Evolutionary conservation across 2,329 filamentous ascomycete genomes (phyloP).

Genomic region (Thelonectria blattea): DNA sequence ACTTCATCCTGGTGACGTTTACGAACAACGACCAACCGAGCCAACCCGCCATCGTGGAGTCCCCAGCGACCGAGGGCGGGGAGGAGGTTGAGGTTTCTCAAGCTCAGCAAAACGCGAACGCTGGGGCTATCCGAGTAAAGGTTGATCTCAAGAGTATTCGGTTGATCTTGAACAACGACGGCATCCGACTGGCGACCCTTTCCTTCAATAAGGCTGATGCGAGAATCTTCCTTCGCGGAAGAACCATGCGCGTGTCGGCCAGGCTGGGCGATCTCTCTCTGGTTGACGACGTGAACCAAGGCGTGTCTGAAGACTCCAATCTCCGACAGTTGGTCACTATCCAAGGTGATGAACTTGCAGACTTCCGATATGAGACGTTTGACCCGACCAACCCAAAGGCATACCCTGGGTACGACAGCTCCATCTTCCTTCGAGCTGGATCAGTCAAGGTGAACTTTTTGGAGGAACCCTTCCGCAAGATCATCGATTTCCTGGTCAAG

Average conservation of each 20-base stretch:
- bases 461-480: constrained; percentile 96
- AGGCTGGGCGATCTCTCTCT: constrained; percentile 87
- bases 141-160: constrained; percentile 92
- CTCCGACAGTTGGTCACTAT: constrained; percentile 91
- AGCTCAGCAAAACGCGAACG: constrained; percentile 45
- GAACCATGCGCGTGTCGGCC: constrained; percentile 85
- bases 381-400: constrained; percentile 71
- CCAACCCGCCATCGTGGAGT: constrained; percentile 45
- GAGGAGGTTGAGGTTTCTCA: constrained; percentile 44
- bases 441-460: constrained; percentile 97
- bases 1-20: constrained; percentile 94
- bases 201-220: constrained; percentile 93
- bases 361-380: constrained; percentile 98
- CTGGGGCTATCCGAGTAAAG: constrained; percentile 88
- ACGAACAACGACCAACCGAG: constrained; percentile 59
- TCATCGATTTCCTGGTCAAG: constrained; percentile 96
- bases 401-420: constrained; percentile 95
- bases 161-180: constrained; percentile 96
- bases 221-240: constrained; percentile 84
- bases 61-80: constrained; percentile 43
- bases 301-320: constrained; percentile 79
- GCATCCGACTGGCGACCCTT: constrained; percentile 89
- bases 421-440: constrained; percentile 86
- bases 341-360: constrained; percentile 91
- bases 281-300: constrained; percentile 92